phyloP scores from a whole-genome alignment of 2,329 filamentous ascomycete genomes.

The Ceratocystis eucalypticola region DNA sequence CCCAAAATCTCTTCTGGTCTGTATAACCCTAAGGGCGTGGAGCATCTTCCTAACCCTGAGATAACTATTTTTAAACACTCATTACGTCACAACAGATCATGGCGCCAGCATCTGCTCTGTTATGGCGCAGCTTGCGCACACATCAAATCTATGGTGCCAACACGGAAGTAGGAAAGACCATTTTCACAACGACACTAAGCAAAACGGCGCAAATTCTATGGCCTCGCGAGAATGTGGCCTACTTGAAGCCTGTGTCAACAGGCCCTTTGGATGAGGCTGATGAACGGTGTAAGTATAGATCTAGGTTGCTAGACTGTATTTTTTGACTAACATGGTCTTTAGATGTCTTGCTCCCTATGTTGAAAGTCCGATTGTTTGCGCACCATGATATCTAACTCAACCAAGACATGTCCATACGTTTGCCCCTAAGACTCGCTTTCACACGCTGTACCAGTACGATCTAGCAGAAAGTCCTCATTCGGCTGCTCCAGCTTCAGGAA shows the following conservation, averaged over 20 bases:
- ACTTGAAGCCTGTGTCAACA: slow-evolving; percentile 72
- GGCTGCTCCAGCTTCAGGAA: slow-evolving; percentile 41
- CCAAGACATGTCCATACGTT: slow-evolving; percentile 49
- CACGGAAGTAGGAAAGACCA: slow-evolving; percentile 73
- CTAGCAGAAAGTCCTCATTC: slow-evolving; percentile 67
- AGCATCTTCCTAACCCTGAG: background rate
- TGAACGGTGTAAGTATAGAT: slow-evolving; percentile 39
- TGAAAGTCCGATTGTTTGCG: background rate
- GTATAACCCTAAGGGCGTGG: background rate
- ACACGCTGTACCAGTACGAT: slow-evolving; percentile 57
- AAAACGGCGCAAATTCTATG: slow-evolving; percentile 41
- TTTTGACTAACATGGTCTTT: background rate
- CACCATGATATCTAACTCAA: background rate
- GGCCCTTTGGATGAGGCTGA: slow-evolving; percentile 58
- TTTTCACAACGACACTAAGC: slow-evolving; percentile 60
- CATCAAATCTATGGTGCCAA: slow-evolving; percentile 75
- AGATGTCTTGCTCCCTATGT: too few relatives aligned
- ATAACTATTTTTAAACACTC: background rate
- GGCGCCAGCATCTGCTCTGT: slow-evolving; percentile 41
- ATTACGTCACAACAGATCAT: slow-evolving; percentile 22
- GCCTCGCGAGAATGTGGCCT: slow-evolving; percentile 40
- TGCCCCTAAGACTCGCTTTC: slow-evolving; percentile 34
- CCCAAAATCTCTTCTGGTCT: background rate
- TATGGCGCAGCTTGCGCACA: slow-evolving; percentile 55
- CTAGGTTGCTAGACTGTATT: background rate